Conservation (phyloP, 2,329 filamentous ascomycete genomes). For the Microdochium paspali region DNA sequence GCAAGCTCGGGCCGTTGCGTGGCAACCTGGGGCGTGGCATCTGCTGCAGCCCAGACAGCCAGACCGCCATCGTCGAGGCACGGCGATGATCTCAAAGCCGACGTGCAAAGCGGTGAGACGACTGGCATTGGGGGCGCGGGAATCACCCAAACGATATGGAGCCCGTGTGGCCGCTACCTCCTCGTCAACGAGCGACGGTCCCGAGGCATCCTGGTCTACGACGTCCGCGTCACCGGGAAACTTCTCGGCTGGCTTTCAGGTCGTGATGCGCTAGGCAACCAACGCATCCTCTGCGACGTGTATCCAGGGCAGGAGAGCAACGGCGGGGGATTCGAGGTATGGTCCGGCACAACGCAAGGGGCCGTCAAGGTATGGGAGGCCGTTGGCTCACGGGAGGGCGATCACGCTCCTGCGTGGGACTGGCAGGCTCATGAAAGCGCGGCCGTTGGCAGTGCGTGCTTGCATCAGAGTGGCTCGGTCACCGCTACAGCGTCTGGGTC, state of each 20-base stretch:
- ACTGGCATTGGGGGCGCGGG: constrained; percentile 50
- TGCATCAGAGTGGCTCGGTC: constrained; percentile 47
- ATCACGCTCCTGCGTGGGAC: constrained; percentile 34
- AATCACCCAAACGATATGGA: constrained; percentile 52
- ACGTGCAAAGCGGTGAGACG: constrained; percentile 4
- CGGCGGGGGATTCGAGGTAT: constrained; percentile 49
- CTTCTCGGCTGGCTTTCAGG: constrained; percentile 45
- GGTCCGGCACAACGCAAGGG: constrained; percentile 48
- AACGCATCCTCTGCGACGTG: constrained; percentile 45
- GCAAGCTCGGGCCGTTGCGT: constrained; percentile 41
- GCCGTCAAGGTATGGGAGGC: constrained; percentile 49
- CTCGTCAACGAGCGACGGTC: constrained; percentile 52
- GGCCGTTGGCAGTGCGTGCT: constrained; percentile 36
- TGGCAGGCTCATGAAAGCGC: constrained; percentile 34
- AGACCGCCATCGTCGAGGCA: constrained; percentile 1
- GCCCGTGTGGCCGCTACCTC: constrained; percentile 52
- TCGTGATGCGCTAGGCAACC: constrained; percentile 40
- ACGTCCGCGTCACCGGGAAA: constrained; percentile 48
- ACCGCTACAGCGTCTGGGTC: constrained; percentile 47
- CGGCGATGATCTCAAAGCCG: too few species aligned
- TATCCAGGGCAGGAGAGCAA: constrained; percentile 29
- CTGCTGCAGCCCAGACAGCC: constrained; percentile 29
- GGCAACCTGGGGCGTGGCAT: constrained; percentile 49
- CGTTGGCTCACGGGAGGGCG: constrained; percentile 37
- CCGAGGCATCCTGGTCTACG: constrained; percentile 48